Evolutionary conservation across 306 rosid genomes (phyloP).

Genomic region (Echinosophora koreensis): DNA sequence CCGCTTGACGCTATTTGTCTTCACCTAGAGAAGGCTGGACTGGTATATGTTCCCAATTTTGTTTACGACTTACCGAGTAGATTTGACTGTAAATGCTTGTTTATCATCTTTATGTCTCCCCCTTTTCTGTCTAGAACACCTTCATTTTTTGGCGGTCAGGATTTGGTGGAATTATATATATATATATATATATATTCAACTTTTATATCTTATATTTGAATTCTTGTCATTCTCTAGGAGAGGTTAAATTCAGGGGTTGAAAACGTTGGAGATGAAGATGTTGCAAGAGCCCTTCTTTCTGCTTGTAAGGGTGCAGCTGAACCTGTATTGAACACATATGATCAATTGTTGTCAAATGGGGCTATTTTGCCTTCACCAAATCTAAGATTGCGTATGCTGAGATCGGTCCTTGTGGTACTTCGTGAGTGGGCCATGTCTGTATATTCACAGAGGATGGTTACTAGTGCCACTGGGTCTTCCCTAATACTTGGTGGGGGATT

Average conservation of each 20-base stretch:
- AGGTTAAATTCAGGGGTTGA: constrained; percentile 80
- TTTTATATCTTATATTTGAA: constrained; percentile 18
- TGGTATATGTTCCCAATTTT: constrained; percentile 59
- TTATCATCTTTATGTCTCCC: neutral
- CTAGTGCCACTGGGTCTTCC: constrained; percentile 71
- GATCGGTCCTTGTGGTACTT: constrained; percentile 88
- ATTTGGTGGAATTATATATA: neutral
- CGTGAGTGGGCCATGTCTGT: constrained; percentile 93
- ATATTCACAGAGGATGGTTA: constrained; percentile 80
- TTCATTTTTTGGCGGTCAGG: constrained; percentile 21
- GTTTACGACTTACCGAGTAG: constrained; percentile 9
- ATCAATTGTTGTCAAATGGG: constrained; percentile 85
- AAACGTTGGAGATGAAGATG: constrained; percentile 90
- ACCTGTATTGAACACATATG: constrained; percentile 89
- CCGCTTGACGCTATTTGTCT: constrained; percentile 88
- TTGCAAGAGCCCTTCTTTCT: constrained; percentile 90
- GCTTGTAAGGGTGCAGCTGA: constrained; percentile 97
- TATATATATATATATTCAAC: neutral
- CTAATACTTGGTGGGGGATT: constrained; percentile 78
- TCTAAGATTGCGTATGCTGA: constrained; percentile 86
- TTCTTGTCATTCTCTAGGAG: constrained; percentile 65
- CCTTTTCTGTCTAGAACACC: neutral
- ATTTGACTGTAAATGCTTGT: constrained; percentile 36
- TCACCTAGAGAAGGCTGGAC: constrained; percentile 95
- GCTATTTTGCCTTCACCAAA: constrained; percentile 89